Evolutionary conservation across 2,329 filamentous ascomycete species (phyloP), one percentile per base, ranked within the genome.

Genomic region (Neurospora sp.): DNA sequence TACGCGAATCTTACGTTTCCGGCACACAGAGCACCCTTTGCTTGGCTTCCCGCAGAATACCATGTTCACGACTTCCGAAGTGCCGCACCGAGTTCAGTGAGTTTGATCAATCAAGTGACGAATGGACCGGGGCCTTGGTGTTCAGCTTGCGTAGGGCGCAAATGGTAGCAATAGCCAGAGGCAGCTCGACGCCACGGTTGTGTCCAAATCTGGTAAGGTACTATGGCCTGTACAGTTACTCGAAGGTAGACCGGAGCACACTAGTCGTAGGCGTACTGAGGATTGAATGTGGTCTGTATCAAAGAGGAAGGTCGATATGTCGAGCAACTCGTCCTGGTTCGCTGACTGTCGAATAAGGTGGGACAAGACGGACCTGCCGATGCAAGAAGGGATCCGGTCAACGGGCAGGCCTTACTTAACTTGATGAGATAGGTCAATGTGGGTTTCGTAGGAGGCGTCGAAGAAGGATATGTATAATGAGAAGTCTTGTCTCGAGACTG

Each of bases 1-100:
- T 79, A 86, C 85, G 70, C 83, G 83, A 71, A 86, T 85, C 77
- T 87, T 87, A 73, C 85, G 83, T 74, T 84, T 82, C 72, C 85
- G 82, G 74, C 85, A 87, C 72, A 80, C 84, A 73, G 83, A 85
- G 77, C 85, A 87, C 52, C 84, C 85, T 75, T 85, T 85, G 43
- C 85, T 87, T 62, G 85, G 85, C 74, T 86, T 86, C 5, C 85
- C 85, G 73, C 85, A 87, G 74, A 86, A 87, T 6, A 87, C 85
- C 85, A 87, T 87, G 69, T 68, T 75, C 68, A 62, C 52, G 23
- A 62, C 28, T 62, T 33, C 28, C 28, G 15, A 62, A 33, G 52
- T 3, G 15, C 52, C 52, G 52, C 15, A 62, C 52, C 23, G 3
- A 33, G 6, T 52, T 52, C 11, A 62, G 52, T 33, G 23, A 1